Evolutionary conservation across 129 eudicot species (phyloP).

Genomic region (Gnaphalium uliginosum): DNA sequence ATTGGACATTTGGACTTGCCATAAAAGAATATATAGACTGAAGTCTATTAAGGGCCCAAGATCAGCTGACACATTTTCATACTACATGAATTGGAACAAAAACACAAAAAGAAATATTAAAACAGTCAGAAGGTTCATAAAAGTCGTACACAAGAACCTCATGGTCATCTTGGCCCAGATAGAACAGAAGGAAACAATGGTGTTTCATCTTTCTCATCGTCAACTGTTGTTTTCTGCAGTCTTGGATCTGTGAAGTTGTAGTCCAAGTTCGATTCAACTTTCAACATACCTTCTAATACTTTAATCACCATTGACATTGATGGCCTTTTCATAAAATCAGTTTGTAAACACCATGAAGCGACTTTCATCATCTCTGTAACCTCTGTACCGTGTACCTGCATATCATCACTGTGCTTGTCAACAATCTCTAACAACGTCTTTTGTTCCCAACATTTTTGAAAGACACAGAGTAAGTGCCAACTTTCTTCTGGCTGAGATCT

Average conservation of each 20-base stretch:
- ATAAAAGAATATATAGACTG: too few relatives aligned
- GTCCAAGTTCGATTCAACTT: constrained; percentile 27
- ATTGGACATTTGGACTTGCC: too few relatives aligned
- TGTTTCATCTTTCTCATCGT: background rate
- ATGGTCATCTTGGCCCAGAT: constrained; percentile 16
- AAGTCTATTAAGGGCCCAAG: too few relatives aligned
- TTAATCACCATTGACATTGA: constrained; percentile 43
- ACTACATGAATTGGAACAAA: background rate
- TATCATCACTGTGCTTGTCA: constrained; percentile 33
- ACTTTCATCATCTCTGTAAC: constrained; percentile 27
- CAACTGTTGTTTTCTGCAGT: background rate
- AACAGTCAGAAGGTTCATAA: background rate
- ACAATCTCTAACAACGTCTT: constrained; percentile 19
- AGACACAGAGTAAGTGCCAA: constrained; percentile 27
- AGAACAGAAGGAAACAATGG: background rate
- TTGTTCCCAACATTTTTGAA: constrained; percentile 31
- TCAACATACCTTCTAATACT: constrained; percentile 43
- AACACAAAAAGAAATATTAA: background rate
- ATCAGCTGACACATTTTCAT: too few relatives aligned
- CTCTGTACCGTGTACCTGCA: background rate
- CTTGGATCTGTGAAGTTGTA: constrained; percentile 37
- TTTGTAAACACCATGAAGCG: constrained; percentile 50
- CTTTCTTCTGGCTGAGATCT: constrained; percentile 39
- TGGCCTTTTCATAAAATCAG: constrained; percentile 36
- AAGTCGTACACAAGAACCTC: background rate